Percentiles rank a stretch among this genome's conserved stretches.
phyloP scores from a whole-genome alignment of 176 grass and related monocot species.

The Areca catechu region DNA sequence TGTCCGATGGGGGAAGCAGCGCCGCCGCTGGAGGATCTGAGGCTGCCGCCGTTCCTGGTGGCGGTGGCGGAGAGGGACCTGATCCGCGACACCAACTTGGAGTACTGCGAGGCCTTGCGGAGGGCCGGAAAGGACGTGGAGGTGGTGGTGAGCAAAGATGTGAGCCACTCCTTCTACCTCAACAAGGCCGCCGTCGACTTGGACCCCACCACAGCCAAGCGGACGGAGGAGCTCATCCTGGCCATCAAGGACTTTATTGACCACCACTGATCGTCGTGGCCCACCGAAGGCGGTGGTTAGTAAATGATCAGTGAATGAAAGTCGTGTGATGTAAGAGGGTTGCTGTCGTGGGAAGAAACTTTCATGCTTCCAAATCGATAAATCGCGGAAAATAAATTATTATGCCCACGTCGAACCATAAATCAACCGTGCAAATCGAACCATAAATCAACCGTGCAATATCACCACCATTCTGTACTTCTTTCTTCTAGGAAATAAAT shows the following conservation, averaged over 20 bases:
- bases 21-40: constrained; percentile 43
- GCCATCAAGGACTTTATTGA: constrained; percentile 52
- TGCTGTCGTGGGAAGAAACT: no score
- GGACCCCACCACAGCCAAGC: constrained; percentile 44
- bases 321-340: no score
- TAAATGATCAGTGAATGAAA: no score
- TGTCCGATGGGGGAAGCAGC: constrained; percentile 65
- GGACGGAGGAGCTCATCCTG: constrained; percentile 48
- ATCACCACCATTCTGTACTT: no score
- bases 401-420: no score
- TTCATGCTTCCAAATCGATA: no score
- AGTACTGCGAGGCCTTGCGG: constrained; percentile 65
- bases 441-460: no score
- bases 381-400: no score
- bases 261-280: constrained; percentile 25
- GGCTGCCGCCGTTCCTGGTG: constrained; percentile 55
- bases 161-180: constrained; percentile 90
- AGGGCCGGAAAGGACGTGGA: constrained; percentile 62
- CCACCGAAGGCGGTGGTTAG: no score
- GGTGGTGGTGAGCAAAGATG: constrained; percentile 46
- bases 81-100: constrained; percentile 62
- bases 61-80: constrained; percentile 63
- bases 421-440: no score
- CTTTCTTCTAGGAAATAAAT: no score
- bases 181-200: constrained; percentile 83